Conservation (phyloP, 2,329 filamentous ascomycete species). For the Sphaerulina musiva region DNA sequence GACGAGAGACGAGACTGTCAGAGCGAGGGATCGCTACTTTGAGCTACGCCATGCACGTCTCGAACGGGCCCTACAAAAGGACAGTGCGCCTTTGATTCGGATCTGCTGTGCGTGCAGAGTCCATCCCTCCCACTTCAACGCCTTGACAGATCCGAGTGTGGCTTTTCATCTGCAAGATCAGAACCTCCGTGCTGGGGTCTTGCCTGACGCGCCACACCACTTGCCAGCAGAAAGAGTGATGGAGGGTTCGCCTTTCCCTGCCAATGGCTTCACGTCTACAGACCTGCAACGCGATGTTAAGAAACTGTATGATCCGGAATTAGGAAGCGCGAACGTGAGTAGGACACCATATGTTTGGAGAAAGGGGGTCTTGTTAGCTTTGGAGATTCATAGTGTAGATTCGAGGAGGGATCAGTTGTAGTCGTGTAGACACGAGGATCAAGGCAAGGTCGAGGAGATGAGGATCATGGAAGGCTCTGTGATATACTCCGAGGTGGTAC, state of each 20-base stretch:
- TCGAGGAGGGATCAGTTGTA: conserved; percentile 14
- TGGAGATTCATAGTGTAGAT: conserved; percentile 22
- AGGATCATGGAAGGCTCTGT: too few species aligned
- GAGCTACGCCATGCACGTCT: conserved; percentile 2
- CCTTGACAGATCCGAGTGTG: conserved; percentile 19
- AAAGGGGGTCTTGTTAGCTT: conserved; percentile 21
- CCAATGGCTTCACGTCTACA: conserved; percentile 24
- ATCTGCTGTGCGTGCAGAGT: conserved; percentile 30
- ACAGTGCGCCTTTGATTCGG: conserved; percentile 22
- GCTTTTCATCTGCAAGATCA: conserved; percentile 1
- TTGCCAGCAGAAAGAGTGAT: conserved; percentile 13
- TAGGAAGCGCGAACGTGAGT: conserved; percentile 26
- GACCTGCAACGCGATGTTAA: conserved; percentile 24
- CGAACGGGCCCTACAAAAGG: not conserved
- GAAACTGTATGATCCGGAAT: conserved; percentile 22
- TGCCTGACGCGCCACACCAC: not conserved
- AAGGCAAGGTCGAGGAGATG: not conserved
- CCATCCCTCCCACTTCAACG: conserved; percentile 25
- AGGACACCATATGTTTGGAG: conserved; percentile 27
- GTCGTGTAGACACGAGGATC: too few species aligned
- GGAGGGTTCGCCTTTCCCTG: conserved; percentile 25
- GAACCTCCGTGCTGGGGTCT: not conserved
- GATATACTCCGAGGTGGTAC: too few species aligned
- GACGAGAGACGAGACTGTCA: not conserved
- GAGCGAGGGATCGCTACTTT: not conserved